A percentile compares a stretch with the other conserved stretches of the same genome.
Evolutionary conservation across 768 basidiomycete species (phyloP).

Genomic region (Sporobolomyces pararoseus): DNA sequence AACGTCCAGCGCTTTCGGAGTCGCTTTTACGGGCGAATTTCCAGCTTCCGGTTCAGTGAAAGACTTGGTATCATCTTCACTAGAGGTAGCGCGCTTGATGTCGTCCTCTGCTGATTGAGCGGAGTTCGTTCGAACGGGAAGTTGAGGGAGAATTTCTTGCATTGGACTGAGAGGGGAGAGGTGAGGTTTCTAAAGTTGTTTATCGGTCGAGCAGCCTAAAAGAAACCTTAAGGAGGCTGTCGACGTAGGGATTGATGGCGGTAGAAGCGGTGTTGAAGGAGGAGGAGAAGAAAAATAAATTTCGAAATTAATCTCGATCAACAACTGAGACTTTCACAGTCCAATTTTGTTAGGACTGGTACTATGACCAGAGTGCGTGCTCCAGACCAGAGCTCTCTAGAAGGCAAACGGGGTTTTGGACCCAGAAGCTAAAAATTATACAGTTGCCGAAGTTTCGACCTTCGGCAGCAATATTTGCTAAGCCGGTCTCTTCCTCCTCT

Average conservation of each 20-base stretch:
- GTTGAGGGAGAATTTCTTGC: not conserved
- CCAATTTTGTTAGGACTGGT: too few species aligned
- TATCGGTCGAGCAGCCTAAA: constrained; percentile 9
- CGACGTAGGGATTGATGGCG: not conserved
- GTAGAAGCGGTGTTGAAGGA: not conserved
- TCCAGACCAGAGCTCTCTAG: too few species aligned
- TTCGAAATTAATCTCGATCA: too few species aligned
- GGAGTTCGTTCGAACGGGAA: not conserved
- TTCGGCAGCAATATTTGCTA: too few species aligned
- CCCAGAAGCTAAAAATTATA: too few species aligned
- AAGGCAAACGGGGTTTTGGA: too few species aligned
- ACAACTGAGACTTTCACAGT: too few species aligned
- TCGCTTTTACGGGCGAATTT: not conserved
- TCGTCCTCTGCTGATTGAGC: not conserved
- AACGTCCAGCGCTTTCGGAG: constrained; percentile 12
- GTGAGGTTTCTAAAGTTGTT: constrained; percentile 3
- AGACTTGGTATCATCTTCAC: not conserved
- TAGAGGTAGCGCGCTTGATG: not conserved
- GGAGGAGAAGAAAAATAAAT: not conserved
- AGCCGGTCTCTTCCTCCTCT: too few species aligned
- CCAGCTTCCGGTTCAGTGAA: not conserved
- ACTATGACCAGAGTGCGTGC: too few species aligned
- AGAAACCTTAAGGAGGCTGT: constrained; percentile 22
- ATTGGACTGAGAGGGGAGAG: not conserved
- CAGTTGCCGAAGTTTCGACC: too few species aligned